A percentile compares a stretch with the other conserved stretches of the same genome.
Conservation (phyloP, 208 protist species). For the Trypanosoma boissoni region DNA sequence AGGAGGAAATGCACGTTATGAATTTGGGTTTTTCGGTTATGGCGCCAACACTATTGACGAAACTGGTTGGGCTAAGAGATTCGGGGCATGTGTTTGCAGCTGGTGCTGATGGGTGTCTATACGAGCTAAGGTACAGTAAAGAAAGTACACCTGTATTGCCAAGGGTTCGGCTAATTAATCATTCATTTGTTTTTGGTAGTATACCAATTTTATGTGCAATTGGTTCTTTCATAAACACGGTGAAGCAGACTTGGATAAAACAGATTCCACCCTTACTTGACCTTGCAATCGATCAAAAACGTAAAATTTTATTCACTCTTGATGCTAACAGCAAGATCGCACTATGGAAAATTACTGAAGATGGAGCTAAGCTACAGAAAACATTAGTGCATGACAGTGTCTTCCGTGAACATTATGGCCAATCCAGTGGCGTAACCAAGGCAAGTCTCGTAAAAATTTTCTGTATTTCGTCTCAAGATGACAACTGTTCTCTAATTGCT, state of each 20-base stretch:
- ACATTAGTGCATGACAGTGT: constrained; percentile 37
- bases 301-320: constrained; percentile 63
- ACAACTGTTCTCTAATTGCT: constrained; percentile 68
- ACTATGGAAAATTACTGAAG: constrained; percentile 58
- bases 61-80: constrained; percentile 41
- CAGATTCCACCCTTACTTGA: constrained; percentile 62
- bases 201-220: constrained; percentile 62
- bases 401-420: constrained; percentile 18
- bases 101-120: constrained; percentile 72
- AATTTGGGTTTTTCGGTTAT: constrained; percentile 69
- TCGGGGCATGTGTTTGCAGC: constrained; percentile 74
- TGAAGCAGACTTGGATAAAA: constrained; percentile 57
- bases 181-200: constrained; percentile 45
- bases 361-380: constrained; percentile 41
- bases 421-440: neutral
- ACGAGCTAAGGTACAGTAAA: constrained; percentile 74
- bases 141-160: constrained; percentile 63
- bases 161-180: constrained; percentile 73
- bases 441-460: constrained; percentile 58
- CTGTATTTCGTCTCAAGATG: constrained; percentile 55
- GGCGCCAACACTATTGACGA: constrained; percentile 54
- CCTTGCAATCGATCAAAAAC: constrained; percentile 59
- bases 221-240: constrained; percentile 33
- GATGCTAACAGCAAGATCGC: constrained; percentile 62
- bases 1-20: constrained; percentile 57